Evolutionary conservation across 257 asterid species (phyloP), one percentile per base, ranked within the genome.

Genomic region (Nicotiana obtusifolia): DNA sequence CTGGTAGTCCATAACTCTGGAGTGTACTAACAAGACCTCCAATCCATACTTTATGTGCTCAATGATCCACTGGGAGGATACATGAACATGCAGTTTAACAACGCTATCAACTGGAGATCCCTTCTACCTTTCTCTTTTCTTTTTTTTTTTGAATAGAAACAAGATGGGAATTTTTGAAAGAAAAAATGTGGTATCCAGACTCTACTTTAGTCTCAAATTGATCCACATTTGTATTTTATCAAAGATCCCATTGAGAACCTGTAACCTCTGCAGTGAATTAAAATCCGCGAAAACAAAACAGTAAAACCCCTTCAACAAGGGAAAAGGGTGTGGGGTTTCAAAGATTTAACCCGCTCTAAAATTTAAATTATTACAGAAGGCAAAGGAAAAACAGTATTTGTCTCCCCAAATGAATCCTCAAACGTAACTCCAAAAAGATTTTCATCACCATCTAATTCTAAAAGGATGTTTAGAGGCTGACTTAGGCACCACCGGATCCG

Each of bases 401-500:
- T 59, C 44, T 31, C 73, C 85, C 77, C 62, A 53, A 78, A 86
- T 76, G 82, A 90, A 85, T 85, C 73, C 84, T 88, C 85, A 77
- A 78, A 82, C 69, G 47, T 5, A 26, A 83, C 80, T 81, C 82
- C 80, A 88, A 82, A 88, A 86, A 41, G 76, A 82, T 89, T 87
- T 88, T 90, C 94, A 91, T 91, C 95, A 82, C 87, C 91, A 87
- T 91, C 89, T 85, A 83, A 79, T 81, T 84, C 35, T n/a, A 8
- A 56, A 64, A 47, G 47, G n/a, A 31, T 78, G 49, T 64, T 35
- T 15, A 20, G 16, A 20, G 57, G 31, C 64, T 2, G 66, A 44
- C 77, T 92, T 91, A 93, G 22, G 89, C 95, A 19, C 98, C 94
- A 59, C 98, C 98, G 0, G 98, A 93, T 73, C 98, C 98, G 26